Evolutionary conservation across 2,329 filamentous ascomycete species (phyloP).

Genomic region (Remersonia thermophila): DNA sequence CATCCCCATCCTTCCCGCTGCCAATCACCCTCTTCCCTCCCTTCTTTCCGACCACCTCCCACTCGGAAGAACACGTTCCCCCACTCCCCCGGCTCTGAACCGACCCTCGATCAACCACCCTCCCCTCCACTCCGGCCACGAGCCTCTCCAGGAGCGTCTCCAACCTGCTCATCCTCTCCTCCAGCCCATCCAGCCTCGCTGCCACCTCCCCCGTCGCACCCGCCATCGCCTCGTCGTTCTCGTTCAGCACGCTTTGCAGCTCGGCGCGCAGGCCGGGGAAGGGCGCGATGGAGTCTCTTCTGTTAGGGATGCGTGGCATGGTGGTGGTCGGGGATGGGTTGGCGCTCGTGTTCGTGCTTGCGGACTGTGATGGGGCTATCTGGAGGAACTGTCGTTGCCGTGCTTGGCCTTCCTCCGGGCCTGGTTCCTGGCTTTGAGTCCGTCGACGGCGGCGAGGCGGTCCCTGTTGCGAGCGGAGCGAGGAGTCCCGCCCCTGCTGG

Average conservation of each 20-base stretch:
- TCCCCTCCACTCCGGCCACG: conserved; percentile 6
- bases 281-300: conserved; percentile 42
- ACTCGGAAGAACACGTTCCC: too few relatives aligned
- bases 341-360: neutral
- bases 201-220: conserved; percentile 27
- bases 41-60: too few relatives aligned
- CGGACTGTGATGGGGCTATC: too few relatives aligned
- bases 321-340: conserved; percentile 1
- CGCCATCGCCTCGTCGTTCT: conserved; percentile 27
- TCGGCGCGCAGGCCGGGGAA: conserved; percentile 41
- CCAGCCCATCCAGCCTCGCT: conserved; percentile 35
- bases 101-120: too few relatives aligned
- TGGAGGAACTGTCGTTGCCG: too few relatives aligned
- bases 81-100: too few relatives aligned
- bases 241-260: conserved; percentile 36
- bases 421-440: too few relatives aligned
- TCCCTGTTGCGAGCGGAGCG: too few relatives aligned
- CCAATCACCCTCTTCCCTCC: too few relatives aligned
- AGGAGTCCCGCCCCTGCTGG: conserved; percentile 1
- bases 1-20: too few relatives aligned
- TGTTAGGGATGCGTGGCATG: conserved; percentile 22
- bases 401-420: too few relatives aligned
- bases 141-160: conserved; percentile 21
- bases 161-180: conserved; percentile 32
- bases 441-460: too few relatives aligned